Conservation (phyloP, 306 rosid genomes). For the Leucaena leucocephala region DNA sequence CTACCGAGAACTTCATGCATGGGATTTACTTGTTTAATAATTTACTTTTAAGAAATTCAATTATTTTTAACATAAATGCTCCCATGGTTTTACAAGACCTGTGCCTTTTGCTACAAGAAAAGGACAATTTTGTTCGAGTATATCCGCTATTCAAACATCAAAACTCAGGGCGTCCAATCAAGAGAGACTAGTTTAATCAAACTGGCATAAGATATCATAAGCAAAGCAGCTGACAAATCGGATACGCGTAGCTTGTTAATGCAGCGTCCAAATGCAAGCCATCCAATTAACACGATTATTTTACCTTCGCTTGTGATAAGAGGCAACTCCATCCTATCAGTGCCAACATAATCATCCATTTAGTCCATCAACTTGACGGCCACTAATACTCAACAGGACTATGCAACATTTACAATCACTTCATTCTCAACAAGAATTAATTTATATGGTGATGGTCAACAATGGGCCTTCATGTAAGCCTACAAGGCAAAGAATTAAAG, state of each 20-base stretch:
- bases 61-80: not conserved
- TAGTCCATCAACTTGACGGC: not conserved
- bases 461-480: slow-evolving; percentile 27
- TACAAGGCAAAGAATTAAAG: slow-evolving; percentile 13
- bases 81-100: not conserved
- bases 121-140: not conserved
- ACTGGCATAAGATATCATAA: not conserved
- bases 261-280: not conserved
- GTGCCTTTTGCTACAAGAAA: not conserved
- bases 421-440: not conserved
- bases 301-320: not conserved
- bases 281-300: no score
- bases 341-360: not conserved
- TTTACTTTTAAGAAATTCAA: not conserved
- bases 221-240: not conserved
- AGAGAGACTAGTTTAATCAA: not conserved
- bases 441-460: slow-evolving; percentile 15
- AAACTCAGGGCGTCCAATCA: not conserved
- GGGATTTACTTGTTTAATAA: no score
- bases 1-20: no score
- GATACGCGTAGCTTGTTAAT: not conserved
- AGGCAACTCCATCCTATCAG: not conserved
- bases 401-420: slow-evolving; percentile 8
- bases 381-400: not conserved
- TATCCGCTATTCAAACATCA: not conserved